Percentiles rank a stretch among this genome's conserved stretches.
phyloP scores from a whole-genome alignment of 1,284 basidiomycete genomes.

The Prillingera fragicola region DNA sequence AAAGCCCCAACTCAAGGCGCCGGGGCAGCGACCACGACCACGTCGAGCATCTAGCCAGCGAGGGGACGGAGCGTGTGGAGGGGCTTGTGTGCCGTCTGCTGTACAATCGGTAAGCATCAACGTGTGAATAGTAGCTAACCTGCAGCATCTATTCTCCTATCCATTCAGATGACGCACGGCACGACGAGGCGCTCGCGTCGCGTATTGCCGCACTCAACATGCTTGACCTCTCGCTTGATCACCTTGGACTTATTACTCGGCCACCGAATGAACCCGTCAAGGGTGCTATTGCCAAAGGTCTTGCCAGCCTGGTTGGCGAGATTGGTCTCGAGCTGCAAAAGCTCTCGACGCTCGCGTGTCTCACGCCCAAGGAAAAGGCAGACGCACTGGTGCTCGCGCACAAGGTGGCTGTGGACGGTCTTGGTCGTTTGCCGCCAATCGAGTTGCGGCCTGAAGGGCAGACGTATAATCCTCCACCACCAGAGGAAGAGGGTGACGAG shows the following conservation, averaged over 20 bases:
- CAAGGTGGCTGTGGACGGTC: conserved; percentile 58
- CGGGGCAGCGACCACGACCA: conserved; percentile 42
- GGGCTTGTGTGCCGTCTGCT: conserved; percentile 62
- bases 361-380: conserved; percentile 71
- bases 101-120: conserved; percentile 58
- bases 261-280: conserved; percentile 46
- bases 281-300: conserved; percentile 52
- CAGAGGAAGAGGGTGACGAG: background rate
- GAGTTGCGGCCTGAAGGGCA: conserved; percentile 47
- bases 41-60: conserved; percentile 40
- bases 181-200: conserved; percentile 80
- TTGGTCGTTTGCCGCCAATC: conserved; percentile 37
- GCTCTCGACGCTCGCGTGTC: conserved; percentile 56
- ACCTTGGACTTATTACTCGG: conserved; percentile 71
- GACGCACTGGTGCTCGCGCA: conserved; percentile 74
- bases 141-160: conserved; percentile 60
- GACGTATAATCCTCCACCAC: conserved; percentile 29
- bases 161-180: conserved; percentile 69
- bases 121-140: conserved; percentile 1
- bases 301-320: conserved; percentile 61
- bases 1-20: background rate
- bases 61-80: conserved; percentile 65
- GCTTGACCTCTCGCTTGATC: conserved; percentile 75
- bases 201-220: conserved; percentile 84
- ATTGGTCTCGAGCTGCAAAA: conserved; percentile 73